phyloP scores from a whole-genome alignment of 2,329 filamentous ascomycete species.

The Ceratocystis eucalypticola region DNA sequence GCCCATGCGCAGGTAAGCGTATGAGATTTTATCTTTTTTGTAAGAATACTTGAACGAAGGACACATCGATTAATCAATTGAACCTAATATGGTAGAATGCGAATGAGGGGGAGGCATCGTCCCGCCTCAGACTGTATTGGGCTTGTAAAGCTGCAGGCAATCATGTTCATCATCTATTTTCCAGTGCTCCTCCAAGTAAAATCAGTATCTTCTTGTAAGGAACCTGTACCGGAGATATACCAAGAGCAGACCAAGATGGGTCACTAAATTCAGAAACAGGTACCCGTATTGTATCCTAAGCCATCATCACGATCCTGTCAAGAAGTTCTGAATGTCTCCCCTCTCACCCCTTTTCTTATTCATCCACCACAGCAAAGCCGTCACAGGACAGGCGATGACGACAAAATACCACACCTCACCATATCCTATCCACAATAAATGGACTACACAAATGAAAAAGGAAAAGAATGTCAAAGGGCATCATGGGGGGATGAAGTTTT shows the following conservation, averaged over 20 bases:
- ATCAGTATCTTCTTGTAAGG: too few species aligned
- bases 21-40: background rate
- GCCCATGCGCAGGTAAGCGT: background rate
- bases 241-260: too few species aligned
- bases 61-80: background rate
- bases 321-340: too few species aligned
- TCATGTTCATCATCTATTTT: background rate
- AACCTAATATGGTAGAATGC: background rate
- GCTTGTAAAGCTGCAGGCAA: background rate
- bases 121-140: background rate
- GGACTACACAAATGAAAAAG: background rate
- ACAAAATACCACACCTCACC: background rate
- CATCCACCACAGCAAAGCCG: too few species aligned
- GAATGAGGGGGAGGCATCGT: background rate
- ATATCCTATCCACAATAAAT: background rate
- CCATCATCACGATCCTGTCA: too few species aligned
- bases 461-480: background rate
- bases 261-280: too few species aligned
- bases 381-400: too few species aligned
- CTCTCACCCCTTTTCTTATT: too few species aligned
- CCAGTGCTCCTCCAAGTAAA: background rate
- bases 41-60: background rate
- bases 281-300: too few species aligned
- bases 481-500: background rate
- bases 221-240: too few species aligned